phyloP scores from a whole-genome alignment of 164 flowering plant species.

The Houttuynia cordata region DNA sequence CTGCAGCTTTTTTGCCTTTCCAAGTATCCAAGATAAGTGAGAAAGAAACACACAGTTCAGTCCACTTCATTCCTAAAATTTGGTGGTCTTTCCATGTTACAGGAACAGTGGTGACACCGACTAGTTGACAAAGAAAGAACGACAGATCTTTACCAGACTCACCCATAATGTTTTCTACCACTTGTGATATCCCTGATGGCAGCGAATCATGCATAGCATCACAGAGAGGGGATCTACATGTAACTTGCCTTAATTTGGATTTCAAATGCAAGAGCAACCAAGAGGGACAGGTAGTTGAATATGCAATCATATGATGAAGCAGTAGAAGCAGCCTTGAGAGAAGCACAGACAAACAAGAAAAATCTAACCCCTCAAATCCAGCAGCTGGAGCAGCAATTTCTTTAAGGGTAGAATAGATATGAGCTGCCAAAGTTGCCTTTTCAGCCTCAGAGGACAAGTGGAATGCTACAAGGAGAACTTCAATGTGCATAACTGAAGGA shows the following conservation, averaged over 20 bases:
- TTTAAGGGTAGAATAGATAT: constrained; percentile 38
- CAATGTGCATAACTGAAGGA: constrained; percentile 66
- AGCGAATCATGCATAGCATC: constrained; percentile 18
- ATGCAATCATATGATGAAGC: constrained; percentile 69
- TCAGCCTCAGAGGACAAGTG: constrained; percentile 63
- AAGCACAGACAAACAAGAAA: constrained; percentile 78
- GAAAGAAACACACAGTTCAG: constrained; percentile 39
- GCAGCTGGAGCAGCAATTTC: constrained; percentile 27
- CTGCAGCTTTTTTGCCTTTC: constrained; percentile 58
- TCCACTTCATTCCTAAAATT: constrained; percentile 36
- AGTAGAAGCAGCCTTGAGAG: constrained; percentile 76
- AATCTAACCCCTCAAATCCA: constrained; percentile 25
- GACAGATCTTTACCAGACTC: constrained; percentile 31
- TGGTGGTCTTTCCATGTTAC: constrained; percentile 25
- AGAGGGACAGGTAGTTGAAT: constrained; percentile 52
- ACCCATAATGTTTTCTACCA: constrained; percentile 34
- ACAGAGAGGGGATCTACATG: constrained; percentile 16
- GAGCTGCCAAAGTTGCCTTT: constrained; percentile 39
- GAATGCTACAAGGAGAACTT: constrained; percentile 82
- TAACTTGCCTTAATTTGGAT: constrained; percentile 55
- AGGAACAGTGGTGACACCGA: constrained; percentile 44
- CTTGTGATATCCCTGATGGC: constrained; percentile 49
- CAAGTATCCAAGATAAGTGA: constrained; percentile 51
- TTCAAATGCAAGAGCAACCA: constrained; percentile 54
- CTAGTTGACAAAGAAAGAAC: constrained; percentile 32